Base-by-base conservation (phyloP, 2,329 filamentous ascomycete species). In the Botrytis porri region DNA sequence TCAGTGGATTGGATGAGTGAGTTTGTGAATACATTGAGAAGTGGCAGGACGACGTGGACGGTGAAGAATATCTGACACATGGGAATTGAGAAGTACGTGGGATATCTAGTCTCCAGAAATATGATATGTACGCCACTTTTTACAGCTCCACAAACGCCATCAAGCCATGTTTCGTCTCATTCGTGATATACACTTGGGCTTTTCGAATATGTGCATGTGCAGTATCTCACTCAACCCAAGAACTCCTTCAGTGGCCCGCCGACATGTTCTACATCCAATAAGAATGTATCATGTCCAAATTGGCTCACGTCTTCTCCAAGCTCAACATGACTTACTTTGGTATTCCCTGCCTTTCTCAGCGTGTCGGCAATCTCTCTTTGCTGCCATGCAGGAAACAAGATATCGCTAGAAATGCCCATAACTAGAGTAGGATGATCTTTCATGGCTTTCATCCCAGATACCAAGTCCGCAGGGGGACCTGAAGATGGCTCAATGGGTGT, bases 351-450 rank as follows among this genome's bases (percentile, higher is more conserved):
- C 48, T 88, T 87, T 74, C 90, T 88, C 76, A 99, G 84, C 4
- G 95, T 92, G 79, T 95, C 91, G 5, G 95, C 95, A 75, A 99
- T 91, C 82, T 99, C 96, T 70, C 93, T 89, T 84, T 99, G 96
- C 84, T 99, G 96, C 95, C 96, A 99, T 0, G 96, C 94, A 0
- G 96, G 96, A 83, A 99, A 99, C 51, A 99, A 84, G 67, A 98
- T 98, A 81, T 99, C 96, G 78, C 94, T 98, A 0, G 94, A 93
- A 6, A 98, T 96, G 48, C 96, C 96, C 85, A 99, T 91, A 18
- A 99, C 93, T 35, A 99, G 86, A 0, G 93, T 92, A 0, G 94
- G 93, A 67, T 91, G 95, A 75, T 95, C 87, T 71, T 90, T 89
- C 70, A 98, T 82, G 0, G 89, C 84, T 6, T 88, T 84, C 32